Base-by-base conservation (phyloP, 805 yeast genomes). In the Pichia gijzeniarum region DNA sequence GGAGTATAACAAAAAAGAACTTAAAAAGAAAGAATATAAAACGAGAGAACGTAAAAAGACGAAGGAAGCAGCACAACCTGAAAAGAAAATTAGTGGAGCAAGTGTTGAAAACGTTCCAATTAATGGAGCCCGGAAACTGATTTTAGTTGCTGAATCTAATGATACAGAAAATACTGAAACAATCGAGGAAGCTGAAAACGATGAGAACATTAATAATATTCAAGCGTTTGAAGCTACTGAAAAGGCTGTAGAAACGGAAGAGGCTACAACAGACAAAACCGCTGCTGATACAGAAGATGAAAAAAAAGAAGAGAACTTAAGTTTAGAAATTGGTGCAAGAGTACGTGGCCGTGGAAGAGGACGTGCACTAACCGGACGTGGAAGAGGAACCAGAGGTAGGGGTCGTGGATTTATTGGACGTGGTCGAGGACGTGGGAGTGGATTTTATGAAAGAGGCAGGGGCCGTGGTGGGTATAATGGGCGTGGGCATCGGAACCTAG, bases 271-370 rank as follows among this genome's bases (percentile, higher is more conserved):
- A 7, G 10, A 10, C 28, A 6, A 25, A 10, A 25, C 10, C 10
- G 10, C 9, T 25, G 28, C 9, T 25, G 9, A 13, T 32, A n/a
- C 5, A 5, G 16, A 32, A 7, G 16, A 32, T 32, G 19, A 32
- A 8, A 17, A 13, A 32, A 16, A 32, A 7, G 10, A n/a, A 32
- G 35, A 32, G 16, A n/a, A 5, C 16, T 32, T 17, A 19, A 25
- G 10, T 25, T 25, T 25, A 10, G 35, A 31, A 10, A 4, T 5
- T 18, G 20, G 37, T 5, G 10, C 37, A 17, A 38, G 51, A 20
- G 42, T 47, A 9, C 43, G 50, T 21, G 49, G 50, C 18, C 39
- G 50, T 19, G 48, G 53, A 12, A 43, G 45, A 35, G 51, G 51
- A 3, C 38, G 40, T 25, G n/a, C n/a, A n/a, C n/a, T n/a, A n/a